A percentile compares a stretch with the other conserved stretches of the same genome.
These are phyloP conservation scores for Fusarium ramigenum DNA, from an alignment of 2,329 filamentous ascomycete species.

Conservation along the genomic window DNA sequence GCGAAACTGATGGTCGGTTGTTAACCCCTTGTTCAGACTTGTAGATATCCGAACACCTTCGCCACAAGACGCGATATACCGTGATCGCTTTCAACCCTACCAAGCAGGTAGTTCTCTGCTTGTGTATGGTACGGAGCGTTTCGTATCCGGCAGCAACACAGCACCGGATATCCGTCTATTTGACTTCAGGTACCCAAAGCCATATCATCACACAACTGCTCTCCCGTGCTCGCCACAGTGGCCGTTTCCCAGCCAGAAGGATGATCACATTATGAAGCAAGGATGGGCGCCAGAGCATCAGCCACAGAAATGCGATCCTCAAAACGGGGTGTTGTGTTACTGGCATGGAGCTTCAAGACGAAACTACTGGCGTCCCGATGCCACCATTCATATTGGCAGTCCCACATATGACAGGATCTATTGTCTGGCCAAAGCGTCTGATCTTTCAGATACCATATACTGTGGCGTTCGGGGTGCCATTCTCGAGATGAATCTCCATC, in stretches of 20 bases:
- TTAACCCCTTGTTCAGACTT: slow-evolving; percentile 45
- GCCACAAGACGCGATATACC: slow-evolving; percentile 58
- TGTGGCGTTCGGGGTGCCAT: slow-evolving; percentile 59
- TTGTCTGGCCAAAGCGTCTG: slow-evolving; percentile 58
- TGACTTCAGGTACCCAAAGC: slow-evolving; percentile 61
- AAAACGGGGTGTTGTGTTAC: slow-evolving; percentile 49
- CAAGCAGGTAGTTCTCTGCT: slow-evolving; percentile 58
- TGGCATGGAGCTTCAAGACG: slow-evolving; percentile 58
- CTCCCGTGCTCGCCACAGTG: slow-evolving; percentile 54
- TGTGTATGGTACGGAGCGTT: slow-evolving; percentile 60
- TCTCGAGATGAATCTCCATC: slow-evolving; percentile 52
- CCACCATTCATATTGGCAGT: slow-evolving; percentile 55
- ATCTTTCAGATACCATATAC: slow-evolving; percentile 59
- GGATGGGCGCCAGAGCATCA: slow-evolving; percentile 21
- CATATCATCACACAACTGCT: slow-evolving; percentile 59
- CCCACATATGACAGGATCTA: slow-evolving; percentile 51
- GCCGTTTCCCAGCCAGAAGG: slow-evolving; percentile 47
- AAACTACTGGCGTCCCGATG: slow-evolving; percentile 60
- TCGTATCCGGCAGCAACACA: slow-evolving; percentile 59
- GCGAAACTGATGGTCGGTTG: background rate
- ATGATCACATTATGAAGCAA: slow-evolving; percentile 16
- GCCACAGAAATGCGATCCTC: slow-evolving; percentile 48
- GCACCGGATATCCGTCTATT: slow-evolving; percentile 59
- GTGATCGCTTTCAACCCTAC: slow-evolving; percentile 61
- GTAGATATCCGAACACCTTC: slow-evolving; percentile 61